Percentiles rank a stretch among this genome's conserved stretches.
These are phyloP conservation scores for Pseudogymnoascus sp. DNA, from an alignment of 2,329 filamentous ascomycete genomes.

Conservation along the genomic window DNA sequence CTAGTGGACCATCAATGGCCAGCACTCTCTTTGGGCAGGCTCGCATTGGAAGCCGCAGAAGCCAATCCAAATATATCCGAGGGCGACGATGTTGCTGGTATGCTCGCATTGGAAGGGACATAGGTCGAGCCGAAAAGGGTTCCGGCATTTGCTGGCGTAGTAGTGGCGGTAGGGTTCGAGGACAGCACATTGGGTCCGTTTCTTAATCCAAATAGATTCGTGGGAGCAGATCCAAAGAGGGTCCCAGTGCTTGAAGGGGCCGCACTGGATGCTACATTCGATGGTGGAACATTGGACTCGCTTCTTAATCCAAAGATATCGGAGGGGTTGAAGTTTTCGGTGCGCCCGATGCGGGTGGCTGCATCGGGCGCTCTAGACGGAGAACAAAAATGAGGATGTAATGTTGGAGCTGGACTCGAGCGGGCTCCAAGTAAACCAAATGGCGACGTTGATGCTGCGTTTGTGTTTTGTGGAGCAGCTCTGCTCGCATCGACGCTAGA, in stretches of 20 bases:
- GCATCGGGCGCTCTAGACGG: not conserved
- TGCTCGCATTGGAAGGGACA: not conserved
- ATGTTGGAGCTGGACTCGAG: not conserved
- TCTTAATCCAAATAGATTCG: too few relatives aligned
- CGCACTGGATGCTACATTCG: not conserved
- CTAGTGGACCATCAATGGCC: not conserved
- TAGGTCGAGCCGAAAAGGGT: not conserved
- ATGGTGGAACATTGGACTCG: not conserved
- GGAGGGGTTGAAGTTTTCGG: not conserved
- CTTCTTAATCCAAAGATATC: not conserved
- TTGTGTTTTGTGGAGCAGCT: conserved; percentile 23
- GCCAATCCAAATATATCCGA: not conserved
- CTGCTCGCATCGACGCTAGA: conserved; percentile 31
- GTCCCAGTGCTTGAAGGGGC: not conserved
- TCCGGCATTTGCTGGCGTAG: not conserved
- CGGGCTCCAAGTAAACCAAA: not conserved
- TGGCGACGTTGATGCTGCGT: not conserved
- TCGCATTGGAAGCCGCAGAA: not conserved
- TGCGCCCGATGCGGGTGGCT: too few relatives aligned
- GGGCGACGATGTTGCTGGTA: too few relatives aligned
- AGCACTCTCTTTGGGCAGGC: not conserved
- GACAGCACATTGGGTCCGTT: not conserved
- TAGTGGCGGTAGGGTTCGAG: not conserved
- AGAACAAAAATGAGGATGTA: not conserved
- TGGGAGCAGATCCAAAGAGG: not conserved